Conservation (phyloP, 2,329 filamentous ascomycete species). For the Colletotrichum kahawae region DNA sequence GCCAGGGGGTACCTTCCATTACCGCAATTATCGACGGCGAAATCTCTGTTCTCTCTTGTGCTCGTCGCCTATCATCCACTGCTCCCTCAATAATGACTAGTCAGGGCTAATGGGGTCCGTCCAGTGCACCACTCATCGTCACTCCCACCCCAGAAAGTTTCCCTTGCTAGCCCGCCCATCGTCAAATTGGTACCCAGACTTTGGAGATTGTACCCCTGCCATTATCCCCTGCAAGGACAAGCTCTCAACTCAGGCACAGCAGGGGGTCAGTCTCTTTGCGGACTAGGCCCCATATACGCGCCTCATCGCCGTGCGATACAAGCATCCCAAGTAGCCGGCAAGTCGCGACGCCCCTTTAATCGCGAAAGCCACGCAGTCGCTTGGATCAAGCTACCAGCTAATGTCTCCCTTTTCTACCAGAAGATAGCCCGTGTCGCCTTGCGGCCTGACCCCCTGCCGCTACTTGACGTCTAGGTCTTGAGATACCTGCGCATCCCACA, state of each 20-base stretch:
- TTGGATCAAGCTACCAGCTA: neutral
- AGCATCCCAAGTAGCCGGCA: conserved; percentile 12
- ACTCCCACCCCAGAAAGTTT: neutral
- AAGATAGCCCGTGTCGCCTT: neutral
- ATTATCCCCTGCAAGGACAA: conserved; percentile 5
- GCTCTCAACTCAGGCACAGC: conserved; percentile 1
- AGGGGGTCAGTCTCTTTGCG: neutral
- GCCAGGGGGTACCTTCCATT: neutral
- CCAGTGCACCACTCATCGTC: neutral
- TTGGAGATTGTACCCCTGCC: conserved; percentile 12
- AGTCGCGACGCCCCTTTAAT: neutral
- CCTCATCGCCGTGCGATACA: neutral
- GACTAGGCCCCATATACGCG: neutral
- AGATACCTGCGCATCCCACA: neutral
- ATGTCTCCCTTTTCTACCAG: neutral
- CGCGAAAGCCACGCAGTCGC: neutral
- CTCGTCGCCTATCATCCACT: neutral
- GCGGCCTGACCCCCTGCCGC: conserved; percentile 1
- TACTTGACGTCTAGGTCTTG: neutral
- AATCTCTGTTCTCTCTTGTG: neutral
- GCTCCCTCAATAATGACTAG: neutral
- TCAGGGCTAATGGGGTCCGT: neutral
- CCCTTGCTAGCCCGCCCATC: conserved; percentile 11
- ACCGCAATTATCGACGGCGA: neutral
- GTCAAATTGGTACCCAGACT: conserved; percentile 17